A percentile compares a stretch with the other conserved stretches of the same genome.
phyloP scores from a whole-genome alignment of 1,284 basidiomycete species.

The Naganishia sp. region DNA sequence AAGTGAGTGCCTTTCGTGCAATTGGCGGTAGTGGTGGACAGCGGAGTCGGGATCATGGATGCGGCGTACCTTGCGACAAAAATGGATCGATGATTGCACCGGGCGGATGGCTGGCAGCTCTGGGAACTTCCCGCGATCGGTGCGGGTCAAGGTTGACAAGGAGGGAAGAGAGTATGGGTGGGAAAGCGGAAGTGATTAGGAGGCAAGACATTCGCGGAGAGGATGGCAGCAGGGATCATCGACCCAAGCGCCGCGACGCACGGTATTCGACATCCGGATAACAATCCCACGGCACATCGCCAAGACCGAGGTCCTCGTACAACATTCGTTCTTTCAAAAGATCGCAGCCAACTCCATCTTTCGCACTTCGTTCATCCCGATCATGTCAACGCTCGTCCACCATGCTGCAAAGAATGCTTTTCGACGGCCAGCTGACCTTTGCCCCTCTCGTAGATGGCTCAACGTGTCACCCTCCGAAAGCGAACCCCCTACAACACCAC shows the following conservation, averaged over 20 bases:
- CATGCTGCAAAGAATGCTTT: not conserved
- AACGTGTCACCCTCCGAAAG: slow-evolving; percentile 99
- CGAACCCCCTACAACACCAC: slow-evolving; percentile 98
- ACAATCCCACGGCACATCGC: too few relatives aligned
- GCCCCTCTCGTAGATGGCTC: slow-evolving; percentile 67
- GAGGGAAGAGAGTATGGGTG: not conserved
- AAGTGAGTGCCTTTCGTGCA: slow-evolving; percentile 11
- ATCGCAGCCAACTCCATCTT: not conserved
- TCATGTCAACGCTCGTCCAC: slow-evolving; percentile 1
- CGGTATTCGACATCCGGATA: too few relatives aligned
- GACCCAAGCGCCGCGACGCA: too few relatives aligned
- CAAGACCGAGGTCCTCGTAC: not conserved
- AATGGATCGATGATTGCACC: not conserved
- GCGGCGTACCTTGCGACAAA: too few relatives aligned
- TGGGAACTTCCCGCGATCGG: not conserved
- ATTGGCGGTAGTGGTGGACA: slow-evolving; percentile 4
- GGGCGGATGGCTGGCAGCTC: not conserved
- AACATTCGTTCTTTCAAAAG: not conserved
- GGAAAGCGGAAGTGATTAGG: not conserved
- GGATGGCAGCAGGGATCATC: too few relatives aligned
- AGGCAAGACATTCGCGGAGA: too few relatives aligned
- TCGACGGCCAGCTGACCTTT: not conserved
- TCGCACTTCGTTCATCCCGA: too few relatives aligned
- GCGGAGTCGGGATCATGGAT: not conserved
- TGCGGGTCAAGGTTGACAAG: not conserved